phyloP scores from a whole-genome alignment of 768 basidiomycete genomes.

The Suillus brevipes region DNA sequence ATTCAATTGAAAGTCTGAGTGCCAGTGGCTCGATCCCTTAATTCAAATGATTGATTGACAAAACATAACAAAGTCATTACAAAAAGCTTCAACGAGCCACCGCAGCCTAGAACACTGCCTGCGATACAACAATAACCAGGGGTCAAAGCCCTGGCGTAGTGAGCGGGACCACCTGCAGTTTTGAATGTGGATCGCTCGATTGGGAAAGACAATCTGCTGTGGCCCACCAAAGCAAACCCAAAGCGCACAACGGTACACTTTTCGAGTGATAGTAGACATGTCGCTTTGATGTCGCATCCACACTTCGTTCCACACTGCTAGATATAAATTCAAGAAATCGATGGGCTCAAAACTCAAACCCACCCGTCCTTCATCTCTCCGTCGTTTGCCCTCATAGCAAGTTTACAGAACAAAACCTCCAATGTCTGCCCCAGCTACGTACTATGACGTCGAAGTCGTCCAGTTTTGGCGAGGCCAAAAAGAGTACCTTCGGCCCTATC shows the following conservation, averaged over 20 bases:
- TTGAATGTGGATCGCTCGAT: not conserved
- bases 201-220: not conserved
- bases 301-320: not conserved
- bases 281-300: not conserved
- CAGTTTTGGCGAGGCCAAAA: slow-evolving; percentile 31
- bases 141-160: not conserved
- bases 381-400: not conserved
- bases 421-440: slow-evolving; percentile 21
- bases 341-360: not conserved
- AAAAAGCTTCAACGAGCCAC: not conserved
- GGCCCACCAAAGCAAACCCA: not conserved
- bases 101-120: not conserved
- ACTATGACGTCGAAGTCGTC: slow-evolving; percentile 26
- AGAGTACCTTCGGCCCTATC: slow-evolving; percentile 16
- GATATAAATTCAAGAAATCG: not conserved
- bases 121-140: not conserved
- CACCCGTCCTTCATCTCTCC: not conserved
- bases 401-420: not conserved
- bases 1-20: not conserved
- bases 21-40: not conserved
- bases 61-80: not conserved
- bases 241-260: not conserved
- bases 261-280: not conserved
- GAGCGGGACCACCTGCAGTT: not conserved
- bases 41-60: not conserved